These are phyloP conservation scores for Aspergillus flavus DNA, from an alignment of 2,329 filamentous ascomycete genomes.

Conservation along the genomic window DNA sequence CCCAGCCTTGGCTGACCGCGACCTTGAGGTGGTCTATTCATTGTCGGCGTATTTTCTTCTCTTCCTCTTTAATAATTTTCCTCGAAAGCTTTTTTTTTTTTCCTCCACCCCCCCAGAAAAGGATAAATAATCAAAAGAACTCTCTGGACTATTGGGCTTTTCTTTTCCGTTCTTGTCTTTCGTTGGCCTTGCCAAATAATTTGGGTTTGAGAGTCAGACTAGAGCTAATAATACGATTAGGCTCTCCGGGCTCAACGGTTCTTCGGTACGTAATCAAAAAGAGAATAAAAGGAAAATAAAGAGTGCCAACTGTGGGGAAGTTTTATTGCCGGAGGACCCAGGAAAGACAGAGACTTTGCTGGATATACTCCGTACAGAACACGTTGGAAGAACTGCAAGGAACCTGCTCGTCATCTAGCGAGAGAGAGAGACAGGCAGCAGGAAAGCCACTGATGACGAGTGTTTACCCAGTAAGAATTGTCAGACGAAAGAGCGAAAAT, in stretches of 20 bases:
- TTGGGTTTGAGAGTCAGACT: constrained; percentile 1
- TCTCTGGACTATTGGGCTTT: constrained; percentile 2
- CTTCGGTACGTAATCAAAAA: background rate
- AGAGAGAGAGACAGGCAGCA: background rate
- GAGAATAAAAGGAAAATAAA: background rate
- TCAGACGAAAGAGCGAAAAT: background rate
- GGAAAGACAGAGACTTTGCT: background rate
- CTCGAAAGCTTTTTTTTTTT: constrained; percentile 10
- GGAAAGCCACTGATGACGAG: background rate
- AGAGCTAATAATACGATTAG: constrained; percentile 5
- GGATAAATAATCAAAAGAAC: background rate
- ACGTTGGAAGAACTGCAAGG: background rate
- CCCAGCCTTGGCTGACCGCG: constrained; percentile 49
- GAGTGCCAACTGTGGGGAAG: background rate
- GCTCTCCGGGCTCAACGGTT: background rate
- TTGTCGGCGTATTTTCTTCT: constrained; percentile 23
- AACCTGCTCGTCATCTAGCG: background rate
- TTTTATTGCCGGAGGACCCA: background rate
- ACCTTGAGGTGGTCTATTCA: constrained; percentile 42
- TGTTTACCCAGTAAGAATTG: background rate
- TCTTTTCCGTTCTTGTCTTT: constrained; percentile 4
- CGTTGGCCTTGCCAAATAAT: background rate
- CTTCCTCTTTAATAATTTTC: constrained; percentile 14
- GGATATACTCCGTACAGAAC: background rate
- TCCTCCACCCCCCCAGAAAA: background rate